Evolutionary conservation across 2,329 filamentous ascomycete species (phyloP).

Genomic region (Sporothrix curviconia): DNA sequence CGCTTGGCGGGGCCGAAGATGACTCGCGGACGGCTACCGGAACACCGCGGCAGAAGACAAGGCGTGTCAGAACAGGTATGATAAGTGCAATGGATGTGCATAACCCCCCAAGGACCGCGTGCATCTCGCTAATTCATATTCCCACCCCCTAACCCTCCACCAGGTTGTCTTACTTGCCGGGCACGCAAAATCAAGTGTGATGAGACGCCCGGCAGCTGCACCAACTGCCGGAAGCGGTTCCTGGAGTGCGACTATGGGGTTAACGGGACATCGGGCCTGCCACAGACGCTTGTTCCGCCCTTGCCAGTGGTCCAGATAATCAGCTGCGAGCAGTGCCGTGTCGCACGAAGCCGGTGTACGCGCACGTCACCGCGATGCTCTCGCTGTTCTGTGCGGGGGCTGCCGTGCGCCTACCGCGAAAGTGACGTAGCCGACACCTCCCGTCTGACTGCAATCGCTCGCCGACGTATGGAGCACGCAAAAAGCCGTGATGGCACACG

Average conservation of each 20-base stretch:
- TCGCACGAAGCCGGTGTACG: neutral
- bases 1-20: neutral
- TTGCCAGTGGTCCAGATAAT: neutral
- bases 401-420: neutral
- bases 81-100: too few relatives aligned
- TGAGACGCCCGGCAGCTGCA: neutral
- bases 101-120: too few relatives aligned
- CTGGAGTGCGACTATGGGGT: neutral
- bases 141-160: neutral
- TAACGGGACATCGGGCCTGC: neutral
- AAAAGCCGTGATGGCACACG: neutral
- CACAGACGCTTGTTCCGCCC: neutral
- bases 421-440: neutral
- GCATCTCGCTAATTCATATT: too few relatives aligned
- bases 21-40: neutral
- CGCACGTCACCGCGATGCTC: neutral
- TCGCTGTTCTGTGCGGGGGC: neutral
- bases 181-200: constrained; percentile 3
- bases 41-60: neutral
- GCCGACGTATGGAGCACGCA: neutral
- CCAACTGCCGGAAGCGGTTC: neutral
- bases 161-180: neutral
- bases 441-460: neutral
- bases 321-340: neutral
- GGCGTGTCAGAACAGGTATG: neutral